Evolutionary conservation across 768 basidiomycete genomes (phyloP), one percentile per base, ranked within the genome.

Genomic region (Boletellus ananas): DNA sequence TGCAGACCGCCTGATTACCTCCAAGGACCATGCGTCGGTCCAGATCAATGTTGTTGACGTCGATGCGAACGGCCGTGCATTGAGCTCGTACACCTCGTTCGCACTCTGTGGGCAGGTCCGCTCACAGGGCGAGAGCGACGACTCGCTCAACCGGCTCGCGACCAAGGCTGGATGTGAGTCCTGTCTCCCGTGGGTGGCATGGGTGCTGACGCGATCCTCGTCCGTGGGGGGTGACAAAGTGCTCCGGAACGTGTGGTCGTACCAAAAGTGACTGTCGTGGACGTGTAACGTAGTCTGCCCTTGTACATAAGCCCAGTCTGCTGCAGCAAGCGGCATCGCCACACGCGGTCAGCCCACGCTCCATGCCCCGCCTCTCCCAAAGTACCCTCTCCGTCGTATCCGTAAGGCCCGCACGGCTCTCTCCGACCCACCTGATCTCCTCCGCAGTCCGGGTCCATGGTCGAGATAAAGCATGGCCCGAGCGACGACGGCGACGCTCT

Each of bases 11-110:
- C 79, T 99, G 66, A 97, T 99, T 76, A 97, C 89, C 58, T 90
- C 95, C 62, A 98, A 98, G 78, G 96, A 99, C 75, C 92, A 98
- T 70, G 95, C 96, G 33, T 96, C 94, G 29, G 94, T 99, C 66
- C 96, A 99, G 71, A 85, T 99, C 72, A 88, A 84, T 73, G 79
- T 99, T 61, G 88, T 79, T 53, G 95, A 98, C 64, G 96, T 99
- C 65, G 94, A 98, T 67, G 82, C 86, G 59, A 82, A 81, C 46
- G 94, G 94, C 68, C 81, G 81, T 61, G 90, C 90, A 14, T 71
- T 88, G 60, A 67, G 70, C 65, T 88, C 88, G 42, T 82, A 83
- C 54, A 94, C 93, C 52, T 90, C 93, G 50, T 96, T 97, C 66
- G 96, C 94, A 38, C 84, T 99, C 49, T 93, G 85, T 70, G 96